Evolutionary conservation across 2,329 filamentous ascomycete species (phyloP).

Genomic region (Talaromyces atroroseus): DNA sequence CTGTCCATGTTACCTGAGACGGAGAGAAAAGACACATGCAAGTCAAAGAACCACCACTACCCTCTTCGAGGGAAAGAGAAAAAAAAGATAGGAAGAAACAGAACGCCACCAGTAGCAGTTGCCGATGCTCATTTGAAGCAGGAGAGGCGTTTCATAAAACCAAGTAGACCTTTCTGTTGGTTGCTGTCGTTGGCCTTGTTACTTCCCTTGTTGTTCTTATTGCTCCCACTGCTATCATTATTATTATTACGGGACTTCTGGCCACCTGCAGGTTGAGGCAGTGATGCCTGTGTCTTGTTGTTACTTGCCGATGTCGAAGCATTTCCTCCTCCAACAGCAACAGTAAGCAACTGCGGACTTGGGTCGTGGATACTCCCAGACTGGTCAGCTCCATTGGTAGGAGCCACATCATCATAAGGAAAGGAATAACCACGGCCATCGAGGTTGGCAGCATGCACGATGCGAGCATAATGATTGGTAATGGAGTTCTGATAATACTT

Average conservation of each 20-base stretch:
- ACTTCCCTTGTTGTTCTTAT: background rate
- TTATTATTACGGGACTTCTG: background rate
- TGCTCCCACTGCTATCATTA: background rate
- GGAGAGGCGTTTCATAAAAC: conserved; percentile 5
- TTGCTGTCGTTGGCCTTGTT: background rate
- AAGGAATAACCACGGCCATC: conserved; percentile 63
- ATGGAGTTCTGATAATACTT: conserved; percentile 51
- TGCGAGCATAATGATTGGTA: conserved; percentile 63
- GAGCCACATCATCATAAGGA: conserved; percentile 64
- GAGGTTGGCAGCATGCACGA: conserved; percentile 57
- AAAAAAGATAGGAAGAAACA: background rate
- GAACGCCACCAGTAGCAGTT: background rate
- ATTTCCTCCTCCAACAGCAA: conserved; percentile 49
- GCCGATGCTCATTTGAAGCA: conserved; percentile 5
- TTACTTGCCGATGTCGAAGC: conserved; percentile 13
- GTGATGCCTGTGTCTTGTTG: background rate
- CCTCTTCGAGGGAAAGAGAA: background rate
- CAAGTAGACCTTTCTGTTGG: conserved; percentile 2
- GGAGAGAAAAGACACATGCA: background rate
- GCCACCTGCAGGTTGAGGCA: background rate
- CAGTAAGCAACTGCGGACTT: conserved; percentile 51
- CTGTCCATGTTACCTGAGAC: too few species aligned
- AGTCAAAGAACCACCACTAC: background rate
- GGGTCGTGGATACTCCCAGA: conserved; percentile 58
- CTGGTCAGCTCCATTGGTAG: conserved; percentile 52